Conservation (phyloP, 768 basidiomycete species). For the Tylopilus felleus region DNA sequence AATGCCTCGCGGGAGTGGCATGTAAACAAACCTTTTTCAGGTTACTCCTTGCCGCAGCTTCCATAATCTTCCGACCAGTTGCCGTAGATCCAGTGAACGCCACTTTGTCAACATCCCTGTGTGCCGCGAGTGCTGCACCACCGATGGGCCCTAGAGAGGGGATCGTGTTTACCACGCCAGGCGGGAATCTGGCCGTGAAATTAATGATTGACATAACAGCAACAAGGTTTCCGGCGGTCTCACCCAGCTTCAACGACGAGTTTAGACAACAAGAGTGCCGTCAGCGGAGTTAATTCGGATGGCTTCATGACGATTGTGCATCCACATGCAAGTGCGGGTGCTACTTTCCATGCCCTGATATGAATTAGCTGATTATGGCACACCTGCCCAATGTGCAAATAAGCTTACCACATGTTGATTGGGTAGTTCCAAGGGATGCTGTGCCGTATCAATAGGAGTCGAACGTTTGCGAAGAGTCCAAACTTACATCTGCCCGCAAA, state of each 20-base stretch:
- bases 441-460: slow-evolving; percentile 7
- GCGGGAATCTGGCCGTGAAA: slow-evolving; percentile 63
- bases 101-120: slow-evolving; percentile 87
- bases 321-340: slow-evolving; percentile 86
- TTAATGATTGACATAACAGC: slow-evolving; percentile 14
- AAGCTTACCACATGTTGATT: slow-evolving; percentile 73
- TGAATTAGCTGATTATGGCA: slow-evolving; percentile 1
- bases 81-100: slow-evolving; percentile 93
- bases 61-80: slow-evolving; percentile 88
- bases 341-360: slow-evolving; percentile 83
- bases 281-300: slow-evolving; percentile 81
- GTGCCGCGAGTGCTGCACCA: slow-evolving; percentile 79
- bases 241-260: slow-evolving; percentile 83
- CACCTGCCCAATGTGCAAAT: neutral
- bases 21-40: slow-evolving; percentile 71
- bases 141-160: slow-evolving; percentile 80
- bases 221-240: slow-evolving; percentile 14
- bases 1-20: slow-evolving; percentile 28
- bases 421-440: slow-evolving; percentile 95
- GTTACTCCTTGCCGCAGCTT: slow-evolving; percentile 90
- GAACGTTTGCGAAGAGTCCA: slow-evolving; percentile 1
- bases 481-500: slow-evolving; percentile 84
- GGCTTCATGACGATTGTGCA: slow-evolving; percentile 97
- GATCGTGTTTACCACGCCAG: slow-evolving; percentile 87
- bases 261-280: slow-evolving; percentile 79